Evolutionary conservation across 73 alveolate genomes (phyloP).

Genomic region (Paramecium pentaurelia): DNA sequence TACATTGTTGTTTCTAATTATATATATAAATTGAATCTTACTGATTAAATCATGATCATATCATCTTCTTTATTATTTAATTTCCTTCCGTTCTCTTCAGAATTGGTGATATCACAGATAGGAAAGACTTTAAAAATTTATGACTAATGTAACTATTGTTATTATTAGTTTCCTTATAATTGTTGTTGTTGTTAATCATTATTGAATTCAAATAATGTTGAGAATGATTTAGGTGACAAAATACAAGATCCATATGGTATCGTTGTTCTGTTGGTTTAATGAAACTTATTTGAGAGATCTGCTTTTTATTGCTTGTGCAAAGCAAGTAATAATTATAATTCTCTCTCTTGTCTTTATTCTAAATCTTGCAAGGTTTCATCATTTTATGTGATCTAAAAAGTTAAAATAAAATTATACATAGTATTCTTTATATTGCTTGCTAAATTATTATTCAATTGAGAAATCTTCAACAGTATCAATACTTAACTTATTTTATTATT

Average conservation of each 20-base stretch:
- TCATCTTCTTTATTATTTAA: not conserved
- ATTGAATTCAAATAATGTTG: not conserved
- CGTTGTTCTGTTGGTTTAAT: not conserved
- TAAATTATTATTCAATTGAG: not conserved
- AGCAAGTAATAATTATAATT: not conserved
- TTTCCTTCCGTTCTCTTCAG: not conserved
- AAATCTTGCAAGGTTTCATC: slow-evolving; percentile 22
- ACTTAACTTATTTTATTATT: slow-evolving; percentile 18
- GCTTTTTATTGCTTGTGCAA: not conserved
- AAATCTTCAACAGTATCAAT: slow-evolving; percentile 14
- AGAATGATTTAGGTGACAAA: not conserved
- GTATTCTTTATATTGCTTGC: not conserved
- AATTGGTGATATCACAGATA: not conserved
- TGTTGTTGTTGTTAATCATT: not conserved
- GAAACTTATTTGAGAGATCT: not conserved
- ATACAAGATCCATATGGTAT: not conserved
- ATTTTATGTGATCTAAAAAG: not conserved
- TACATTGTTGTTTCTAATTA: not conserved
- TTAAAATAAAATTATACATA: not conserved
- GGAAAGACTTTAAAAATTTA: not conserved
- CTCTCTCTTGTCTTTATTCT: slow-evolving; percentile 28
- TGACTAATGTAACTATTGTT: not conserved
- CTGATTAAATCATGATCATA: not conserved
- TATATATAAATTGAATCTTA: not conserved
- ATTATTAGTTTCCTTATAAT: not conserved